Percentiles rank a stretch among this genome's conserved stretches.
phyloP scores from a whole-genome alignment of 2,329 filamentous ascomycete genomes.

The Sordariomycetes sp. region DNA sequence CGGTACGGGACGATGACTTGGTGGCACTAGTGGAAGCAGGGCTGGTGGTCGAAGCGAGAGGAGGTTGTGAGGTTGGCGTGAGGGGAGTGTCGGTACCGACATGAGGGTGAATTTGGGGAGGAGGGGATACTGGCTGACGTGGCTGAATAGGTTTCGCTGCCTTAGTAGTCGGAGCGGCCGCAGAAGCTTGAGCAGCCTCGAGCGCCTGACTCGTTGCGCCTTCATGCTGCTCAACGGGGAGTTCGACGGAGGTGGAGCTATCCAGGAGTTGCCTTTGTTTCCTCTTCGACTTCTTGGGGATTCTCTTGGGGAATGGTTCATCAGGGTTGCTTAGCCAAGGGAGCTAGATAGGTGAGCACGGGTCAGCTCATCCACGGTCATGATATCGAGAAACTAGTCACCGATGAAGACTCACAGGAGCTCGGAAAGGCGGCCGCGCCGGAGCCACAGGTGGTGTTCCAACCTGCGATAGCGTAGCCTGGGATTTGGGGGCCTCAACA shows the following conservation, averaged over 20 bases:
- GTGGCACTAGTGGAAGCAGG: conserved; percentile 12
- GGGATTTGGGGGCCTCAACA: conserved; percentile 1
- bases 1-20: conserved; percentile 5
- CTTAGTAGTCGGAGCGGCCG: conserved; percentile 5
- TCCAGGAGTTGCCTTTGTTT: conserved; percentile 18
- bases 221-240: conserved; percentile 26
- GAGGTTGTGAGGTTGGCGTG: conserved; percentile 5
- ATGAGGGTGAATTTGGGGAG: background rate
- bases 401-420: background rate
- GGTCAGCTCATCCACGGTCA: background rate
- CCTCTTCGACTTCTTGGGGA: conserved; percentile 24
- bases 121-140: background rate
- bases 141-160: background rate
- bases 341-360: background rate
- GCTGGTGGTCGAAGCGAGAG: conserved; percentile 7
- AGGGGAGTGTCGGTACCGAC: conserved; percentile 2
- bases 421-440: background rate
- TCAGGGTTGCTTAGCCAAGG: conserved; percentile 3
- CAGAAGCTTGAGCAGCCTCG: conserved; percentile 7
- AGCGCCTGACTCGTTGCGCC: conserved; percentile 13
- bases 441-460: background rate
- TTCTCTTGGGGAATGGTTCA: conserved; percentile 10
- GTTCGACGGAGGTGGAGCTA: conserved; percentile 23
- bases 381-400: background rate
- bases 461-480: background rate